A percentile compares a stretch with the other conserved stretches of the same genome.
Conservation (phyloP, 805 yeast species). For the Starmerella ratchasimensis region DNA sequence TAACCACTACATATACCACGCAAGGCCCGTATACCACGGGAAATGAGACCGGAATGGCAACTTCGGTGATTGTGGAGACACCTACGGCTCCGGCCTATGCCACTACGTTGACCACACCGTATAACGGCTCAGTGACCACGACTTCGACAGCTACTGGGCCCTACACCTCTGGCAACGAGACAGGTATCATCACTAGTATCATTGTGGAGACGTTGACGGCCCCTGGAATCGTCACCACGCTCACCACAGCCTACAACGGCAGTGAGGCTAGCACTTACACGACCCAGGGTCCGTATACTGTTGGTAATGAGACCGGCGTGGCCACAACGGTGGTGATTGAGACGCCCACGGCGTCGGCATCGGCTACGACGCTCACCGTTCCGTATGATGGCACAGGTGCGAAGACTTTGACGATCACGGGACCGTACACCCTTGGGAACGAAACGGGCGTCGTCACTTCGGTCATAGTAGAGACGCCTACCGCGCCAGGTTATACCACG, state of each 20-base stretch:
- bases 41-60: not conserved
- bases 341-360: not conserved
- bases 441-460: not conserved
- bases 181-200: not conserved
- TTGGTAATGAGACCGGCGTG: not conserved
- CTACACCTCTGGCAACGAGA: not conserved
- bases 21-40: conserved; percentile 1
- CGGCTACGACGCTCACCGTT: not conserved
- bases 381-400: not conserved
- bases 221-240: not conserved
- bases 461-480: conserved; percentile 3
- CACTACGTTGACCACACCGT: not conserved
- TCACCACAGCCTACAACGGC: not conserved
- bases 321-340: not conserved
- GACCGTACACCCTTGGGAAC: not conserved
- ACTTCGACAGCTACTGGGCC: conserved; percentile 1
- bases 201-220: conserved; percentile 1
- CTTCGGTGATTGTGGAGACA: not conserved
- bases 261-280: not conserved
- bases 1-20: not conserved
- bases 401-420: not conserved
- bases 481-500: not conserved
- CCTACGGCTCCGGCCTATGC: conserved; percentile 1
- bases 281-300: not conserved
- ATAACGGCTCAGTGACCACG: not conserved